Evolutionary conservation across 352 stramenopile species (phyloP).

Genomic region (Phytophthora syringae): DNA sequence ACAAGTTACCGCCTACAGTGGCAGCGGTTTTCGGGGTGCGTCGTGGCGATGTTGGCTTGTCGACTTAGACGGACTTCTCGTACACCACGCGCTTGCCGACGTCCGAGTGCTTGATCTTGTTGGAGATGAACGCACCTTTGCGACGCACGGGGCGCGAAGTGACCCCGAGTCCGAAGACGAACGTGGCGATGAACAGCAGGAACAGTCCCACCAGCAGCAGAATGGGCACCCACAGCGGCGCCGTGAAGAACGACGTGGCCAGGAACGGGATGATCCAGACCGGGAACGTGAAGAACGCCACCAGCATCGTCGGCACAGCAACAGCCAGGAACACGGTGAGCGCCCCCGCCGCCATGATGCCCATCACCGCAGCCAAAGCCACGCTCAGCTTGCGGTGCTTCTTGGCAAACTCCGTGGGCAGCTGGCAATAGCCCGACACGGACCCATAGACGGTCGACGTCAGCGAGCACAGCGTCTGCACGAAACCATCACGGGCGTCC

Average conservation of each 20-base stretch:
- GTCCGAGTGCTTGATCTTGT: constrained; percentile 84
- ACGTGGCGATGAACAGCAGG: constrained; percentile 67
- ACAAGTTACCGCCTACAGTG: not conserved
- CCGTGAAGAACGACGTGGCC: constrained; percentile 78
- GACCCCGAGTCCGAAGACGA: constrained; percentile 77
- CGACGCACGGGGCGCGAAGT: constrained; percentile 80
- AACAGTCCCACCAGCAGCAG: constrained; percentile 70
- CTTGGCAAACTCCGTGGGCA: constrained; percentile 73
- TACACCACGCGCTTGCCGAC: constrained; percentile 86
- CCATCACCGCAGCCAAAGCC: constrained; percentile 59
- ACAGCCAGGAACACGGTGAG: constrained; percentile 71
- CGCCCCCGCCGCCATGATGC: constrained; percentile 54
- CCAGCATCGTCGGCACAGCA: constrained; percentile 67
- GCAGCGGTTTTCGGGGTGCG: constrained; percentile 1
- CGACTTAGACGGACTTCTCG: constrained; percentile 68
- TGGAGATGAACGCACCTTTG: constrained; percentile 73
- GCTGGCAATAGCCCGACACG: constrained; percentile 53
- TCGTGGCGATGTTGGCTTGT: not conserved
- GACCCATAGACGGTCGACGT: constrained; percentile 31
- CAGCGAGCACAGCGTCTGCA: constrained; percentile 58
- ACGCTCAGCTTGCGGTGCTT: constrained; percentile 79
- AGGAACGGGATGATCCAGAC: constrained; percentile 88
- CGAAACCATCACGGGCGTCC: constrained; percentile 73
- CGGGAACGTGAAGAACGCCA: constrained; percentile 82
- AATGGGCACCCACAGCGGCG: constrained; percentile 79